Evolutionary conservation across 73 alveolate species (phyloP).

Genomic region (Paramecium caudatum): DNA sequence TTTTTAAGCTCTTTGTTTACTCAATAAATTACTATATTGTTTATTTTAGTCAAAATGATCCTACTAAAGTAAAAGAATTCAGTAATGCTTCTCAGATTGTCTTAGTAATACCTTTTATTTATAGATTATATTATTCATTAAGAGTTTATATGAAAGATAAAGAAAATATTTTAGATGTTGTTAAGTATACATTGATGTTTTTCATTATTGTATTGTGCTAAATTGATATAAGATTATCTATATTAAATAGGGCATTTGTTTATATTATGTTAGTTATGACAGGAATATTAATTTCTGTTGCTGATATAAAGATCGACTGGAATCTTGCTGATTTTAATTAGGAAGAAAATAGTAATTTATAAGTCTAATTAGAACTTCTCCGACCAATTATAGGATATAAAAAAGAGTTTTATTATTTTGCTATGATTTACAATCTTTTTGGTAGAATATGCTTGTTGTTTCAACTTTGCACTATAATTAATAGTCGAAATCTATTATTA

Average conservation of each 20-base stretch:
- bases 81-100: not conserved
- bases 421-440: not conserved
- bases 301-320: no score
- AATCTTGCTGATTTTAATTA: not conserved
- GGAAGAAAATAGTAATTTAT: not conserved
- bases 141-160: not conserved
- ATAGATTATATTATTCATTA: constrained; percentile 38
- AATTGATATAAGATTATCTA: no score
- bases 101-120: not conserved
- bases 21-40: no score
- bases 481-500: not conserved
- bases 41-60: no score
- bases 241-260: no score
- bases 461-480: not conserved
- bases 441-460: not conserved
- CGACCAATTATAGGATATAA: not conserved
- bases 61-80: not conserved
- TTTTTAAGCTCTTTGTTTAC: no score
- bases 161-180: not conserved
- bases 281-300: no score
- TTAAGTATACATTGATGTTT: not conserved
- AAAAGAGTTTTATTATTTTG: not conserved
- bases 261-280: no score
- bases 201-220: not conserved
- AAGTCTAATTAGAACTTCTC: not conserved